Evolutionary conservation across 2,329 filamentous ascomycete species (phyloP).

Genomic region (Grosmannia serpens): DNA sequence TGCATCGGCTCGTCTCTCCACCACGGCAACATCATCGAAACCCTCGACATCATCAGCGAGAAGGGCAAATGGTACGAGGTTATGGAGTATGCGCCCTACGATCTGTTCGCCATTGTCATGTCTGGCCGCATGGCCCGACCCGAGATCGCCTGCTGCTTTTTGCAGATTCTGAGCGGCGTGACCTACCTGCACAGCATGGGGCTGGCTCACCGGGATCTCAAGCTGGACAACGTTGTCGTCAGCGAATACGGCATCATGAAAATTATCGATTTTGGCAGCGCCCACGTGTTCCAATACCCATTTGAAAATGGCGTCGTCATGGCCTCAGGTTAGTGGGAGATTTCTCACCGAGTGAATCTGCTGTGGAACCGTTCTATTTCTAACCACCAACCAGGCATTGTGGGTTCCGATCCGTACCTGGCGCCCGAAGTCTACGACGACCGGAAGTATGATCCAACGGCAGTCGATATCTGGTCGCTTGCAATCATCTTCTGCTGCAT

Average conservation of each 20-base stretch:
- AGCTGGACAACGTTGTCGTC: constrained; percentile 95
- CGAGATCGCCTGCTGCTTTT: constrained; percentile 80
- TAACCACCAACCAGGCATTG: constrained; percentile 33
- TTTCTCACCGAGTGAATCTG: not conserved
- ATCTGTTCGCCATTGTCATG: constrained; percentile 98
- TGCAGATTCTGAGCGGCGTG: constrained; percentile 91
- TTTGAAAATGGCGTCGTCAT: constrained; percentile 83
- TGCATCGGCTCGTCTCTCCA: constrained; percentile 95
- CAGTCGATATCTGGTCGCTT: constrained; percentile 93
- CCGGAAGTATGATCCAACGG: constrained; percentile 84
- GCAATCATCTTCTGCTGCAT: constrained; percentile 99
- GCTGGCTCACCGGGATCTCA: constrained; percentile 85
- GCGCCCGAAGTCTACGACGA: constrained; percentile 95
- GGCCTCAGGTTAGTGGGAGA: constrained; percentile 54
- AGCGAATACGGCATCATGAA: constrained; percentile 98
- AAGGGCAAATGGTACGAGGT: constrained; percentile 94
- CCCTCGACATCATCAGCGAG: constrained; percentile 90
- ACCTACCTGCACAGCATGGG: constrained; percentile 93
- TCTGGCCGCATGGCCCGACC: constrained; percentile 92
- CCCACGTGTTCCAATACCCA: constrained; percentile 92
- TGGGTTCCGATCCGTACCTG: constrained; percentile 87
- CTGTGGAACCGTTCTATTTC: not conserved
- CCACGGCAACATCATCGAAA: constrained; percentile 97
- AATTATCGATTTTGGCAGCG: constrained; percentile 96
- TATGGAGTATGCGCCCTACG: constrained; percentile 96